Percentiles rank a stretch among this genome's conserved stretches.
Conservation (phyloP, 768 basidiomycete genomes). For the Auricularia heimuer region DNA sequence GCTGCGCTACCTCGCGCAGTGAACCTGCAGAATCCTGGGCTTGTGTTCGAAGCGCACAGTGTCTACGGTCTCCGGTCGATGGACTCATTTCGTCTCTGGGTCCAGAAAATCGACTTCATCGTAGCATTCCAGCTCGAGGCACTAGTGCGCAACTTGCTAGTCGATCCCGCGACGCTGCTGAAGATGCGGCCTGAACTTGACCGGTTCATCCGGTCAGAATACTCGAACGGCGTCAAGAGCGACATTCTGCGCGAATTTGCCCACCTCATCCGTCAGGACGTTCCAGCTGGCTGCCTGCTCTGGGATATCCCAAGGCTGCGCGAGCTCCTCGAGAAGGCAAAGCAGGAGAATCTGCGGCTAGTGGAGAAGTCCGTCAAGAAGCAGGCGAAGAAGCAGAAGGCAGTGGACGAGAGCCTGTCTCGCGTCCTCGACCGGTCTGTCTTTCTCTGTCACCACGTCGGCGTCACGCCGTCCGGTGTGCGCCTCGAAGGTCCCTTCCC, state of each 20-base stretch:
- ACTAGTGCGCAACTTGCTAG: constrained; percentile 50
- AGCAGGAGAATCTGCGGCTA: neutral
- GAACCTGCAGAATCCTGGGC: constrained; percentile 14
- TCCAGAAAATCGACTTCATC: constrained; percentile 46
- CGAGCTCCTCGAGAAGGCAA: neutral
- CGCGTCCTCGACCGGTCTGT: neutral
- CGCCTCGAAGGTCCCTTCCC: constrained; percentile 69
- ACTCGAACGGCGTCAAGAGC: constrained; percentile 31
- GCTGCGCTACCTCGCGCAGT: constrained; percentile 32
- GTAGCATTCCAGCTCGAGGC: constrained; percentile 73
- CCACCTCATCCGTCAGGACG: constrained; percentile 36
- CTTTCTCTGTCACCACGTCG: constrained; percentile 66
- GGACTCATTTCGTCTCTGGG: constrained; percentile 31
- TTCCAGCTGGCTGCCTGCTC: neutral
- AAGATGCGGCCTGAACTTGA: constrained; percentile 25
- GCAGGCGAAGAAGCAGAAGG: neutral
- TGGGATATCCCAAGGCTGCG: neutral
- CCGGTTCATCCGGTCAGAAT: constrained; percentile 13
- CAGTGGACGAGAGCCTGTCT: neutral
- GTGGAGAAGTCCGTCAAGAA: neutral
- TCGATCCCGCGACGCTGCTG: constrained; percentile 50
- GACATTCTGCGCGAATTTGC: constrained; percentile 47
- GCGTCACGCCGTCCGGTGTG: constrained; percentile 64
- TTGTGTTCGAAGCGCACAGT: constrained; percentile 38
- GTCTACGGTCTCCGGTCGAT: constrained; percentile 47